Base-by-base conservation (phyloP, 2,329 filamentous ascomycete species). In the Fusarium redolens region DNA sequence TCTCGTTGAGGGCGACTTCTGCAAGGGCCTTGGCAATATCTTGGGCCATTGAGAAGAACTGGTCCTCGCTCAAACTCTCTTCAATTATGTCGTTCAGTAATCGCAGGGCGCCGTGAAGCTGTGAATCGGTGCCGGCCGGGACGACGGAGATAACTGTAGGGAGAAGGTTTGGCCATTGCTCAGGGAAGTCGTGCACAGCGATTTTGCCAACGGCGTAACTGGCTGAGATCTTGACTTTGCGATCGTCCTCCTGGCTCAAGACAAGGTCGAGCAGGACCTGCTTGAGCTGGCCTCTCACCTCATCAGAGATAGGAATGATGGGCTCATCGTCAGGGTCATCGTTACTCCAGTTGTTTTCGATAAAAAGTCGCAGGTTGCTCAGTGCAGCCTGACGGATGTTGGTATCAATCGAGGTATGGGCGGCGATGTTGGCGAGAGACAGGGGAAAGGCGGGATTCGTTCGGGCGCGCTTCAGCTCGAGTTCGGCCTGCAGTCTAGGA, bases 31-130 rank as follows among this genome's bases (percentile, higher is more conserved):
- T 92, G 79, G 98, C 91, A 65, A 99, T 92, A 78, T 97, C 92
- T 41, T 92, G 87, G 13, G 96, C 96, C 76, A 97, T 93, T 65
- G 89, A 89, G 82, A 98, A 98, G 86, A 99, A 99, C 77, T 98
- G 95, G 69, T 95, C 93, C 80, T 98, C 96, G 79, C 92, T 97
- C 81, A 99, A 89, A 74, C 94, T 95, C 79, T 97, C 96, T 71
- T 98, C 95, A 31, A 99, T 93, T 50, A 99, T 87, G 82, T 98
- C 96, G 74, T 90, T 88, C 48, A 99, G 89, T 30, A 98, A 95
- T 80, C 93, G 93, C 68, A 99, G 86, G 13, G 96, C 93, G 58
- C 96, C 96, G 81, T 98, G 95, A 55, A 98, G 86, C 80, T 97
- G 95, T 51, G 87, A 85, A 77, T 97, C 94, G 71, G 87, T 91